phyloP scores from a whole-genome alignment of 371 early-diverging fungal species.

The Apophysomyces elegans region DNA sequence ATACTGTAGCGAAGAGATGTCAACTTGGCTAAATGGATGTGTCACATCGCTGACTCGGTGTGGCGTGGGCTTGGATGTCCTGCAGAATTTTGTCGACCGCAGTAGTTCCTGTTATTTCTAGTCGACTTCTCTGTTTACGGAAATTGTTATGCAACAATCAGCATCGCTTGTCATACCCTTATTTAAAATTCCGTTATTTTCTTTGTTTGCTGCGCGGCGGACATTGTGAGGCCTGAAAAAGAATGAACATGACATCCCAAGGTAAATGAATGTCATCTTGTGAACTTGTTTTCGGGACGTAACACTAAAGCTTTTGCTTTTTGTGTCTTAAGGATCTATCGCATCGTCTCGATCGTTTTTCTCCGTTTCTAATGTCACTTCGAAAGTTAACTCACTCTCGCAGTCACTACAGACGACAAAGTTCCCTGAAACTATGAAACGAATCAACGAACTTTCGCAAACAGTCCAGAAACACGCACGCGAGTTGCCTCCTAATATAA shows the following conservation, averaged over 20 bases:
- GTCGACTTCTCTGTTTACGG: no score
- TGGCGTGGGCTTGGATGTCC: neutral
- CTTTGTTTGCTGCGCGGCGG: no score
- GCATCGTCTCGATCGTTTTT: neutral
- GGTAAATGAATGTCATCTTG: neutral
- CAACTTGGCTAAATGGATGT: slow-evolving; percentile 7
- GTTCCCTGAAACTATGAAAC: slow-evolving; percentile 35
- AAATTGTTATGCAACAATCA: no score
- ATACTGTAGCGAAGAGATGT: slow-evolving; percentile 8
- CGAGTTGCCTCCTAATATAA: slow-evolving; percentile 39
- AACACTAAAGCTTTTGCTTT: neutral
- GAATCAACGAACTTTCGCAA: slow-evolving; percentile 33
- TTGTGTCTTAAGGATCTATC: neutral
- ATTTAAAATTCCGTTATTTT: no score
- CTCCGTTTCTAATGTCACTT: slow-evolving; percentile 7
- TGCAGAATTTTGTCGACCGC: neutral
- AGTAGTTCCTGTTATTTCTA: no score
- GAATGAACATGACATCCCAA: neutral
- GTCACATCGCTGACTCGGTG: neutral
- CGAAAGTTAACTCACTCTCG: neutral
- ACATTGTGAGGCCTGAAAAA: neutral
- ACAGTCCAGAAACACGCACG: slow-evolving; percentile 41
- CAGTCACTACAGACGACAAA: neutral
- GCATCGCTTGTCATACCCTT: no score
- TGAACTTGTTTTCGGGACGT: neutral